Evolutionary conservation across 2,329 filamentous ascomycete genomes (phyloP), one percentile per base, ranked within the genome.

Genomic region (Curvularia spicifera): DNA sequence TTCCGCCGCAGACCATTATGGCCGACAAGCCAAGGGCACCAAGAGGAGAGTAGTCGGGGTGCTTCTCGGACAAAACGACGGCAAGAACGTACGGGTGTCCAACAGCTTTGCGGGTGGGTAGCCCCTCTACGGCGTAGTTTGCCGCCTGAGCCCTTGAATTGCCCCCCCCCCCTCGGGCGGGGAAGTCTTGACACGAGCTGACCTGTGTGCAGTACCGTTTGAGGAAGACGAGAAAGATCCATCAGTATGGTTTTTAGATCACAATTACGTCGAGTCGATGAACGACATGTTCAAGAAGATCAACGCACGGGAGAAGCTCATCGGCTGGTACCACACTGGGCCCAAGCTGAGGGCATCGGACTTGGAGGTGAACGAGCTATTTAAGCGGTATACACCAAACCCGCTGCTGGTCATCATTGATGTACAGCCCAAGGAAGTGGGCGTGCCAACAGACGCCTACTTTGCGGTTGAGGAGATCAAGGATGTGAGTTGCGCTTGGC

Each of bases 231-330:
- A 97, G 73, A 97, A 96, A 81, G 93, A 99, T 77, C 94, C 94
- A 3, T 96, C 94, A 35, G 95, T 99, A 76, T 99, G 95, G 95
- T 99, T 98, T 78, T 82, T 99, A 66, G 95, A 99, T 78, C 95
- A 99, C 85, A 98, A 98, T 85, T 99, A 97, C 75, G 91, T 99
- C 79, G 95, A 99, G 81, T 91, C 90, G 70, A 99, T 99, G 95
- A 96, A 95, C 82, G 95, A 98, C 80, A 99, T 99, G 95, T 99
- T 99, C 86, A 99, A 99, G 85, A 98, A 98, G 83, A 93, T 99
- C 84, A 99, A 99, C 82, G 95, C 95, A 61, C 85, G 91, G 65
- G 95, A 99, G 83, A 98, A 98, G 87, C 86, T 99, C 78, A 96
- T 99, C 85, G 95, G 95, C 75, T 99, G 95, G 95, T 99, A 99